phyloP scores from a whole-genome alignment of 257 asterid species.

The Solanum appendiculatum region DNA sequence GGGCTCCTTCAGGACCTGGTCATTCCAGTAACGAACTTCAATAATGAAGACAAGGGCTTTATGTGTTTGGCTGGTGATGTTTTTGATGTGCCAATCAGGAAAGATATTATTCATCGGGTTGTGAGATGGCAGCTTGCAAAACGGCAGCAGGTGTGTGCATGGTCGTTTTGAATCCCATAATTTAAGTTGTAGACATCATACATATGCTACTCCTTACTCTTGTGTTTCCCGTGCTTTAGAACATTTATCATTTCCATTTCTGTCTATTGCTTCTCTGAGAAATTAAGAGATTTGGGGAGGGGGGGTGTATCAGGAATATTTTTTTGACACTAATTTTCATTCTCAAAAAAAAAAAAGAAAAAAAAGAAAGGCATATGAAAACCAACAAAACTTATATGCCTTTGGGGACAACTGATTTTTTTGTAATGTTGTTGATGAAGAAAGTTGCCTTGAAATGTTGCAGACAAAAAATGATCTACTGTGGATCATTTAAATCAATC shows the following conservation, averaged over 20 bases:
- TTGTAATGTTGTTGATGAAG: background rate
- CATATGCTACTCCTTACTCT: background rate
- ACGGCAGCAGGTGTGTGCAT: constrained; percentile 57
- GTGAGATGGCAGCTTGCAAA: constrained; percentile 99
- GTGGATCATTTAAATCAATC: background rate
- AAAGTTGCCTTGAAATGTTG: background rate
- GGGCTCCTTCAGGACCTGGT: constrained; percentile 78
- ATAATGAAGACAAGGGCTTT: constrained; percentile 72
- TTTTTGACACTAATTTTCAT: background rate
- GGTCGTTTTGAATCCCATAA: background rate
- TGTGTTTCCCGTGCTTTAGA: background rate
- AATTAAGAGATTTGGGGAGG: background rate
- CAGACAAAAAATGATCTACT: background rate
- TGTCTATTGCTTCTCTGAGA: background rate
- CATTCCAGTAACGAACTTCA: constrained; percentile 68
- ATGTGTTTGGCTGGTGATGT: constrained; percentile 90
- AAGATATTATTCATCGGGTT: constrained; percentile 90
- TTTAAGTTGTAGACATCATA: background rate
- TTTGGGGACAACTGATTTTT: background rate
- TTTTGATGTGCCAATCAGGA: constrained; percentile 84
- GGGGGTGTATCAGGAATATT: background rate
- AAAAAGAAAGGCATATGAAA: background rate
- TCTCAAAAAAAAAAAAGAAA: background rate
- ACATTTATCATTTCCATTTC: background rate
- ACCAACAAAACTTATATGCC: background rate